Percentiles rank a stretch among this genome's conserved stretches.
These are phyloP conservation scores for Penicillium sclerotiorum DNA, from an alignment of 2,329 filamentous ascomycete genomes.

Conservation along the genomic window DNA sequence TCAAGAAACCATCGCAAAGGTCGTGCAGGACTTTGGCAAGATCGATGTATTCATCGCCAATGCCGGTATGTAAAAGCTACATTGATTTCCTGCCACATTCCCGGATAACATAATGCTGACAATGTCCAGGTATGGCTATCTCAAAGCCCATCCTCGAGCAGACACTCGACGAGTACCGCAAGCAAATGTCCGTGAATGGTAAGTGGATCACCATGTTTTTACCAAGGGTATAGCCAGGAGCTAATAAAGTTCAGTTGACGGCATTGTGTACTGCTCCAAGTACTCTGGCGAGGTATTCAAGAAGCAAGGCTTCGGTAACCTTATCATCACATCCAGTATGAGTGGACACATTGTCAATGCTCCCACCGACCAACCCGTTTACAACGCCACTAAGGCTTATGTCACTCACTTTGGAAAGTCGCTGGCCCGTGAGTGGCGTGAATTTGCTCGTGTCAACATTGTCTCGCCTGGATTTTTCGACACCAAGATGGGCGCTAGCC, in stretches of 20 bases:
- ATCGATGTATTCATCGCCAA: conserved; percentile 51
- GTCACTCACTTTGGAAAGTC: conserved; percentile 60
- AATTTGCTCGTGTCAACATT: conserved; percentile 61
- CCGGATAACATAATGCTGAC: not conserved
- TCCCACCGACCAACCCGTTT: conserved; percentile 57
- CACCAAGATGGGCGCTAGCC: conserved; percentile 57
- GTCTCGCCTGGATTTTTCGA: conserved; percentile 59
- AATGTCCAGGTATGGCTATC: conserved; percentile 50
- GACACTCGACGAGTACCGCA: conserved; percentile 54
- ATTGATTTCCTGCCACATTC: conserved; percentile 2
- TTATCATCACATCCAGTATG: conserved; percentile 58
- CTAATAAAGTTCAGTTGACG: conserved; percentile 43
- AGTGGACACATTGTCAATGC: conserved; percentile 56
- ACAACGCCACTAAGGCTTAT: conserved; percentile 60
- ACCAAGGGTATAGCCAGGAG: not conserved
- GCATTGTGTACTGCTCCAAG: conserved; percentile 50
- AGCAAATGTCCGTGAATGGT: conserved; percentile 59
- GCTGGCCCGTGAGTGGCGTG: conserved; percentile 59
- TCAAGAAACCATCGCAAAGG: conserved; percentile 34
- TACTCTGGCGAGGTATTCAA: conserved; percentile 49
- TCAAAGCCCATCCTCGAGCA: conserved; percentile 60
- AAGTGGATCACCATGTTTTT: conserved; percentile 18
- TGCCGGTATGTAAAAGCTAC: conserved; percentile 33
- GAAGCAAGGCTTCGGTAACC: conserved; percentile 41
- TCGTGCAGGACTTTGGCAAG: conserved; percentile 45